phyloP scores from a whole-genome alignment of 345 rosid genomes.

The Trapa bicornis region DNA sequence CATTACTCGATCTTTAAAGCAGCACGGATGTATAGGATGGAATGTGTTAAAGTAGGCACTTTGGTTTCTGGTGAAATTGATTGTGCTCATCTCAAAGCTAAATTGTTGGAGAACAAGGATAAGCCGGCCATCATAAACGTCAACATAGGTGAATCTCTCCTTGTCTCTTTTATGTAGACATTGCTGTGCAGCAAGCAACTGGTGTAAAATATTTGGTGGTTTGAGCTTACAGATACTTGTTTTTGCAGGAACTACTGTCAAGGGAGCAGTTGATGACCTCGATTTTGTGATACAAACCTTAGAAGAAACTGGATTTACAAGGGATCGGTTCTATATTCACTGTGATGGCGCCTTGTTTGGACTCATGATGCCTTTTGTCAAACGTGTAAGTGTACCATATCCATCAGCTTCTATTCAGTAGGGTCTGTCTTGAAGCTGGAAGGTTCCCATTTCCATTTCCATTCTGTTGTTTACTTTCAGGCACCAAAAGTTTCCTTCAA shows the following conservation, averaged over 20 bases:
- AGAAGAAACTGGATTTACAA: conserved; percentile 69
- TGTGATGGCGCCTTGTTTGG: conserved; percentile 98
- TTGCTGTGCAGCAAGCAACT: not conserved
- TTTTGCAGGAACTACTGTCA: conserved; percentile 75
- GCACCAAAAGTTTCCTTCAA: conserved; percentile 10
- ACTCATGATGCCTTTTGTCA: conserved; percentile 97
- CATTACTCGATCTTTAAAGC: conserved; percentile 95
- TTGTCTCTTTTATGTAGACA: not conserved
- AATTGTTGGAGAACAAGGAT: conserved; percentile 67
- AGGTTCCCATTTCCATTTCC: not conserved
- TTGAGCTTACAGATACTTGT: not conserved
- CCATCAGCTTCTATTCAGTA: not conserved
- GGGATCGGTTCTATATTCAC: conserved; percentile 79
- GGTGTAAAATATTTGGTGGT: not conserved
- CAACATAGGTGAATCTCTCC: conserved; percentile 51
- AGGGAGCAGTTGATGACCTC: conserved; percentile 97
- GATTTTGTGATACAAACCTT: conserved; percentile 85
- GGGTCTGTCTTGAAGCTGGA: not conserved
- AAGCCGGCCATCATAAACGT: conserved; percentile 88
- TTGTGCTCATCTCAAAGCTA: conserved; percentile 51
- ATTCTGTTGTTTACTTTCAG: not conserved
- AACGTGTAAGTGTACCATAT: conserved; percentile 40
- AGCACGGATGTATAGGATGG: conserved; percentile 94
- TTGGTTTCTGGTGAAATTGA: conserved; percentile 81
- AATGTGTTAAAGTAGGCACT: conserved; percentile 64